Base-by-base conservation (phyloP, 2,329 filamentous ascomycete genomes). In the Monilinia vaccinii-corymbosi region DNA sequence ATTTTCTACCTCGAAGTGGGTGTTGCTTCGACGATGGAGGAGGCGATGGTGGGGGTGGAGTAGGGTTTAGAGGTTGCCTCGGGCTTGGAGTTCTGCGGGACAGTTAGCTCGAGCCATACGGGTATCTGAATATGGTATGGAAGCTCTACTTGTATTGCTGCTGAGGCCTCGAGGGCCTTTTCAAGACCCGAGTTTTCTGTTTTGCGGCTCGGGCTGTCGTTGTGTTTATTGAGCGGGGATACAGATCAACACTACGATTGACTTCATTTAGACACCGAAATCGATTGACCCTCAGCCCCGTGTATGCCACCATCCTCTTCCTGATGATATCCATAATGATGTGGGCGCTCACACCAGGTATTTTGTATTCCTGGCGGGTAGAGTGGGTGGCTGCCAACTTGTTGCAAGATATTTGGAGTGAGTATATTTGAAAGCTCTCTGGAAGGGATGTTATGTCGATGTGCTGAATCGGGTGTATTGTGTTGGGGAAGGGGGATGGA, bases 1-100 rank as follows among this genome's bases (percentile, higher is more conserved):
- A 61, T 40, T 56, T 65, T 31, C 69, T 68, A 49, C 67, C 58
- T 36, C 60, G 61, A 44, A 70, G 61, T 34, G 67, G 65, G 50
- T 67, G 67, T 2, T 66, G 45, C 52, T 42, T 52, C 49, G 57
- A 55, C 28, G 57, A 25, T 45, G 53, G 23, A 8, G 56, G 25
- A 28, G 53, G 28, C n/a, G 48, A 50, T n/a, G 52, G 28, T 34
- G 47, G 47, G 8, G 57, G 21, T 10, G 57, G 40, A 36, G 28
- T n/a, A 55, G 38, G 40, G 31, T 36, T 46, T 18, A 61, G 36
- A 58, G 53, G 46, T 14, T 56, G 32, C 56, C 62, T 66, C 18
- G 59, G 62, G 25, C 51, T 63, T 42, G 64, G 62, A 32, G 64
- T 61, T 63, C 68, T 68, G 52, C 23, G 23, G 23, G 14, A n/a